Conservation (phyloP, 306 rosid species). For the Lagenaria siceraria region DNA sequence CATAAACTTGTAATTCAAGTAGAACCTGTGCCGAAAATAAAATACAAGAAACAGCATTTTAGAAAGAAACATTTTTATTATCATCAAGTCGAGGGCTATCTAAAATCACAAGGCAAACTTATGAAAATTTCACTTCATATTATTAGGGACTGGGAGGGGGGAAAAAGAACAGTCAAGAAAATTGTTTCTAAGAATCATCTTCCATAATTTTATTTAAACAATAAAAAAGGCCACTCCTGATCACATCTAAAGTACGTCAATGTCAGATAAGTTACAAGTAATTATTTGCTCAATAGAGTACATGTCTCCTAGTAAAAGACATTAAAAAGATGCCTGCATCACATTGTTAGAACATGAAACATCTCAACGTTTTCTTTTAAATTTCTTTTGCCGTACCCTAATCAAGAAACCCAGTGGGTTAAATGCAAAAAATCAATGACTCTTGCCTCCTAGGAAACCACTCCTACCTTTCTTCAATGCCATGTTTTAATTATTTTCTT, state of each 20-base stretch:
- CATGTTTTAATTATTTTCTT: not conserved
- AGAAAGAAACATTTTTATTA: constrained; percentile 10
- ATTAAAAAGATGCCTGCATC: not conserved
- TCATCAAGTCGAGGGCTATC: not conserved
- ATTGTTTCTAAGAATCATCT: not conserved
- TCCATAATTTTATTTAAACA: not conserved
- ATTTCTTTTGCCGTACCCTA: not conserved
- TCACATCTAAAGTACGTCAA: not conserved
- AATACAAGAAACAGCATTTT: not conserved
- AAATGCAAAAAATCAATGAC: not conserved
- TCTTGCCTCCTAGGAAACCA: not conserved
- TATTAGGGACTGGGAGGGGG: not conserved
- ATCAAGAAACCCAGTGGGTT: not conserved
- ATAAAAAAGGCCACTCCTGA: not conserved
- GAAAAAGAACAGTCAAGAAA: not conserved
- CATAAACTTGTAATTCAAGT: constrained; percentile 88
- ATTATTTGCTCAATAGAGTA: not conserved
- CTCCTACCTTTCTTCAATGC: not conserved
- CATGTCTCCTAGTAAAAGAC: not conserved
- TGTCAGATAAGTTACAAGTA: not conserved
- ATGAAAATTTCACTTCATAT: not conserved
- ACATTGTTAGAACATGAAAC: not conserved
- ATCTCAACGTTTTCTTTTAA: not conserved
- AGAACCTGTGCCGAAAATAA: constrained; percentile 41
- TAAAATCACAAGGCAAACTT: not conserved